Conservation (phyloP, 768 basidiomycete genomes). For the Lactarius quietus region DNA sequence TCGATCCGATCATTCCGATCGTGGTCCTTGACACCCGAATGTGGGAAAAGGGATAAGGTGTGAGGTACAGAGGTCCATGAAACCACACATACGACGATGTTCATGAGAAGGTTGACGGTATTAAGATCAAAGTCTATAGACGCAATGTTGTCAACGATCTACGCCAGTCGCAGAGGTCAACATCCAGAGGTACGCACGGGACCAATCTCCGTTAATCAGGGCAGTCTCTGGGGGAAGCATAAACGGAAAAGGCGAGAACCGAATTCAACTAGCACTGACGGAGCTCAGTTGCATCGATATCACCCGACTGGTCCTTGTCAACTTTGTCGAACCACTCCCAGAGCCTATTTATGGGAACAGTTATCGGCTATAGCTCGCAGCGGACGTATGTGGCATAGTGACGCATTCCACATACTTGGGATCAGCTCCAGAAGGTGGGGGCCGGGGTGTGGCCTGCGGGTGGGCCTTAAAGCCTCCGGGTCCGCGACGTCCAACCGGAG, state of each 20-base stretch:
- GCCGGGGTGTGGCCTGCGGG: conserved; percentile 33
- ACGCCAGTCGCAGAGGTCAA: neutral
- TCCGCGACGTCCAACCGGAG: conserved; percentile 27
- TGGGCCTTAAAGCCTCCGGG: conserved; percentile 35
- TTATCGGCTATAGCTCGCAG: neutral
- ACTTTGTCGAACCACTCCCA: conserved; percentile 73
- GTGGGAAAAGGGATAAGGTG: conserved; percentile 6
- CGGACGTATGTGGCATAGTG: neutral
- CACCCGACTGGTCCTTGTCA: conserved; percentile 64
- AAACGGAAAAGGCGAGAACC: conserved; percentile 34
- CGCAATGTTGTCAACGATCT: neutral
- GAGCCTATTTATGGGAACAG: conserved; percentile 42
- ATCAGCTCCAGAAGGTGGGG: conserved; percentile 63
- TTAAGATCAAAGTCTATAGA: conserved; percentile 73
- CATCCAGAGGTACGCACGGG: conserved; percentile 48
- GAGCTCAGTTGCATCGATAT: conserved; percentile 62
- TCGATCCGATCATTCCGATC: conserved; percentile 81
- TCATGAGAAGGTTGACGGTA: conserved; percentile 81
- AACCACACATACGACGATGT: conserved; percentile 56
- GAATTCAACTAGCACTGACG: conserved; percentile 44
- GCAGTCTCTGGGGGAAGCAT: conserved; percentile 38
- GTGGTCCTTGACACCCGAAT: conserved; percentile 44
- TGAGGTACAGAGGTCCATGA: neutral
- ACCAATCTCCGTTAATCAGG: conserved; percentile 66
- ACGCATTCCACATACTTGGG: conserved; percentile 66